A percentile compares a stretch with the other conserved stretches of the same genome.
Conservation (phyloP, 2,329 filamentous ascomycete genomes). For the Epichloe sibirici region DNA sequence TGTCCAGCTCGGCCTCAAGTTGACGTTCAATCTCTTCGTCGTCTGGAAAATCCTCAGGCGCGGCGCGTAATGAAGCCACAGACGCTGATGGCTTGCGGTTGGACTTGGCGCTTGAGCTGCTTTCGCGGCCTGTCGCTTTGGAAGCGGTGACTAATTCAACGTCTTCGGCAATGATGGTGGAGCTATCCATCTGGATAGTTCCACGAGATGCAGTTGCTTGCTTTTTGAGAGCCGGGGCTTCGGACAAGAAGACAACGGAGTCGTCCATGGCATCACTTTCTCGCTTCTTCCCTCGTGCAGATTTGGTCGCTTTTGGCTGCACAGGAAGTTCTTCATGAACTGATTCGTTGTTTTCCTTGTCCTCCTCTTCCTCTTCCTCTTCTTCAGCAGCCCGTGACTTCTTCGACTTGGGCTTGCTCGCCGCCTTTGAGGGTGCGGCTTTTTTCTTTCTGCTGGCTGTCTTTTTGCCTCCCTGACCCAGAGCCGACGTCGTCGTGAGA, state of each 20-base stretch:
- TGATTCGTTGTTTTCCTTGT: constrained; percentile 19
- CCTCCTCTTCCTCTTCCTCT: constrained; percentile 9
- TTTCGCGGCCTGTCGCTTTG: constrained; percentile 16
- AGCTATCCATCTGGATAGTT: constrained; percentile 31
- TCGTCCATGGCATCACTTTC: constrained; percentile 47
- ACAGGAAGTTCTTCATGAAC: constrained; percentile 13
- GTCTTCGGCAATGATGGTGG: constrained; percentile 27
- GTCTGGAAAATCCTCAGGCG: constrained; percentile 34
- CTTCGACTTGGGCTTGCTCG: constrained; percentile 26
- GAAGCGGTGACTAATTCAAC: constrained; percentile 27
- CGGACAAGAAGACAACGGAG: constrained; percentile 26
- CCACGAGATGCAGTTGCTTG: constrained; percentile 39
- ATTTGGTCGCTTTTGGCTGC: constrained; percentile 24
- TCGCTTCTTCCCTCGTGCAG: constrained; percentile 47
- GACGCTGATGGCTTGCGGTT: constrained; percentile 33
- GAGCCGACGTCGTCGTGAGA: constrained; percentile 46
- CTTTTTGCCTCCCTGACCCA: constrained; percentile 47
- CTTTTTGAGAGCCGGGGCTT: constrained; percentile 46
- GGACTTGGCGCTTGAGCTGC: constrained; percentile 28
- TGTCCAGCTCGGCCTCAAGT: constrained; percentile 52
- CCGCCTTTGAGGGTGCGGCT: constrained; percentile 31
- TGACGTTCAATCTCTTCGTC: constrained; percentile 56
- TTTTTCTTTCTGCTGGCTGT: constrained; percentile 40
- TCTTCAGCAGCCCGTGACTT: constrained; percentile 33
- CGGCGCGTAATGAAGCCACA: constrained; percentile 29